phyloP scores from a whole-genome alignment of 1,284 basidiomycete species.

The Inonotus obliquus region DNA sequence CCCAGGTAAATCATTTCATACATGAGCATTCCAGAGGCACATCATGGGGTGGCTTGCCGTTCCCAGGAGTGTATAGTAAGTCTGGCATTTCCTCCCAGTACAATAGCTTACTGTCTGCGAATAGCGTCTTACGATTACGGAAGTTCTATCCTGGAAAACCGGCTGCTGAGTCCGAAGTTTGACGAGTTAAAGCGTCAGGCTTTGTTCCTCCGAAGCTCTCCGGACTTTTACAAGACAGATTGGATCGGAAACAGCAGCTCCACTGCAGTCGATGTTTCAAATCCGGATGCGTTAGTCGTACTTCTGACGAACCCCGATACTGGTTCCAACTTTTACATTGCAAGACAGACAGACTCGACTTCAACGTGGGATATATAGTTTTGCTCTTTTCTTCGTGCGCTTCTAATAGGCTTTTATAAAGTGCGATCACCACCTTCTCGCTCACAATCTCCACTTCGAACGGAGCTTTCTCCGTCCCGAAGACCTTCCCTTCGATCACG shows the following conservation, averaged over 20 bases:
- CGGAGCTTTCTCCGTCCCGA: slow-evolving; percentile 51
- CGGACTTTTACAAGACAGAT: slow-evolving; percentile 72
- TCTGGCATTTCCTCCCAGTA: neutral
- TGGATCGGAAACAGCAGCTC: slow-evolving; percentile 52
- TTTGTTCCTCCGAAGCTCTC: slow-evolving; percentile 69
- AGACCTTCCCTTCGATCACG: slow-evolving; percentile 45
- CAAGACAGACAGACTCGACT: slow-evolving; percentile 60
- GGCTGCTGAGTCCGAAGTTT: slow-evolving; percentile 64
- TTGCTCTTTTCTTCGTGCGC: neutral
- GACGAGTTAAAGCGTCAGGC: slow-evolving; percentile 72
- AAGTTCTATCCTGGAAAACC: slow-evolving; percentile 43
- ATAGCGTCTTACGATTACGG: slow-evolving; percentile 24
- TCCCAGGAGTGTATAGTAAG: slow-evolving; percentile 27
- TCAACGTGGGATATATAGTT: slow-evolving; percentile 45
- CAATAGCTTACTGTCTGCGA: slow-evolving; percentile 30
- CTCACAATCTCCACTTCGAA: slow-evolving; percentile 44
- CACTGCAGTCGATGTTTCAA: slow-evolving; percentile 44
- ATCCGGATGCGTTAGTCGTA: slow-evolving; percentile 52
- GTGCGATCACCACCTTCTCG: slow-evolving; percentile 45
- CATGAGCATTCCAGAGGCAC: slow-evolving; percentile 24
- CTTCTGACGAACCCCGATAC: slow-evolving; percentile 65
- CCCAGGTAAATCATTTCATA: slow-evolving; percentile 4
- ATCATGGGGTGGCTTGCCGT: slow-evolving; percentile 30
- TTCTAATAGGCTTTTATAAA: slow-evolving; percentile 24
- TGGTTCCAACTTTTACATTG: slow-evolving; percentile 61